Conservation (phyloP, 495 filamentous ascomycete species). For the Tuber magnatum region DNA sequence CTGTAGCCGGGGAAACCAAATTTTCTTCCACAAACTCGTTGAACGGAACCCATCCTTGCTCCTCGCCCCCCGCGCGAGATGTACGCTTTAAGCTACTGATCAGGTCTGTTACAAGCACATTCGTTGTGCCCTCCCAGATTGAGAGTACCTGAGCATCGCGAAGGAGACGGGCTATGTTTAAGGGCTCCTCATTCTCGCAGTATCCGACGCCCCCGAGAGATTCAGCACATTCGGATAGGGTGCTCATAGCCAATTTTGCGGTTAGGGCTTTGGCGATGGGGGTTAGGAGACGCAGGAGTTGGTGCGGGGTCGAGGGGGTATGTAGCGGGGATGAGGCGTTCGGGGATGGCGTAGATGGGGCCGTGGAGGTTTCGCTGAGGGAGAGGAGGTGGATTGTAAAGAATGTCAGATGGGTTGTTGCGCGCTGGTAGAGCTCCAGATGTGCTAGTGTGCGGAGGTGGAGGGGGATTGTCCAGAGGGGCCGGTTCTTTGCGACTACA, state of each 20-base stretch:
- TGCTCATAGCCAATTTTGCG: conserved; percentile 48
- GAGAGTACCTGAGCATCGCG: conserved; percentile 58
- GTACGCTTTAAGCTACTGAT: conserved; percentile 51
- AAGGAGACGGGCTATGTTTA: conserved; percentile 59
- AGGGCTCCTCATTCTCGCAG: conserved; percentile 57
- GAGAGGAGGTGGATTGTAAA: conserved; percentile 56
- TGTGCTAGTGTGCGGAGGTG: conserved; percentile 58
- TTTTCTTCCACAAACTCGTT: conserved; percentile 40
- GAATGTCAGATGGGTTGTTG: conserved; percentile 54
- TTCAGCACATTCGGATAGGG: conserved; percentile 60
- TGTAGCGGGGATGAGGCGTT: conserved; percentile 29
- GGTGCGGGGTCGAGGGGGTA: conserved; percentile 29
- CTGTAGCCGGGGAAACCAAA: conserved; percentile 27
- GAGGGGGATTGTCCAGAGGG: conserved; percentile 51
- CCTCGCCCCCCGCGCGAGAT: conserved; percentile 33
- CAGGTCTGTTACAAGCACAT: conserved; percentile 59
- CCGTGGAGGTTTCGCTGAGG: conserved; percentile 44
- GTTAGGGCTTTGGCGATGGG: conserved; percentile 60
- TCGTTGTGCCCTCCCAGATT: conserved; percentile 73
- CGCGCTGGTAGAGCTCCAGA: conserved; percentile 47
- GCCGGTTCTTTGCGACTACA: conserved; percentile 47
- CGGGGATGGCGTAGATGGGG: conserved; percentile 19
- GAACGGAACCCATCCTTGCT: conserved; percentile 32
- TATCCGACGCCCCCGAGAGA: conserved; percentile 70
- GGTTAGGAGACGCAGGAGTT: conserved; percentile 57